Conservation (phyloP, 441 rosid genomes). For the Gossypium trilobum region DNA sequence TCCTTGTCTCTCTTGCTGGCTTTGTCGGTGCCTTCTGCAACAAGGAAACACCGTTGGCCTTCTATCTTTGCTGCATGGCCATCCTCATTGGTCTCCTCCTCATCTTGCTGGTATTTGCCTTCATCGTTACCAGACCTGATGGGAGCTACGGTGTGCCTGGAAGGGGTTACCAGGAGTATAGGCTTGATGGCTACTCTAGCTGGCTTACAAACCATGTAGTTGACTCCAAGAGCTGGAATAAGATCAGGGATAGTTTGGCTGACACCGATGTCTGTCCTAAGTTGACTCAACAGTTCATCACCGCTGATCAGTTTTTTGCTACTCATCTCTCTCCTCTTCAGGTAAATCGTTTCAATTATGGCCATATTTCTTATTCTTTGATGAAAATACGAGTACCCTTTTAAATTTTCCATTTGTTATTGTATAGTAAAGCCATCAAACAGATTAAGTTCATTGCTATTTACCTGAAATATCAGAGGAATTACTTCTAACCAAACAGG, state of each 20-base stretch:
- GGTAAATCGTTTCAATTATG: constrained; percentile 29
- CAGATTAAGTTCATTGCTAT: background rate
- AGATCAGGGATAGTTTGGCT: constrained; percentile 44
- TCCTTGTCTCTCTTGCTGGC: constrained; percentile 52
- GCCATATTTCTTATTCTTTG: background rate
- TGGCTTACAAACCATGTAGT: constrained; percentile 45
- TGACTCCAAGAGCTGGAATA: constrained; percentile 37
- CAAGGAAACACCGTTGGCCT: constrained; percentile 47
- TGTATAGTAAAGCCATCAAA: background rate
- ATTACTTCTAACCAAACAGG: background rate
- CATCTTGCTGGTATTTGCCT: constrained; percentile 44
- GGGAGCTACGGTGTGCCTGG: constrained; percentile 50
- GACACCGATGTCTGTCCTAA: constrained; percentile 43
- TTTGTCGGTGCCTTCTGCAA: constrained; percentile 55
- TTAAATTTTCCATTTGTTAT: background rate
- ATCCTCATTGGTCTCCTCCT: constrained; percentile 44
- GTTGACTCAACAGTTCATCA: constrained; percentile 32
- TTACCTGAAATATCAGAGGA: background rate
- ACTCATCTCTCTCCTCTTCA: constrained; percentile 65
- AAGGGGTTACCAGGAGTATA: constrained; percentile 39
- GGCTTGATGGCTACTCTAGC: constrained; percentile 38
- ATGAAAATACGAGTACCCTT: background rate
- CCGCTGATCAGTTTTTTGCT: constrained; percentile 59
- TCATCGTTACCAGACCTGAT: constrained; percentile 50
- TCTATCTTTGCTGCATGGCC: constrained; percentile 60